Percentiles rank a stretch among this genome's conserved stretches.
Conservation (phyloP, 305 asterid genomes). For the Coffea humblotiana region DNA sequence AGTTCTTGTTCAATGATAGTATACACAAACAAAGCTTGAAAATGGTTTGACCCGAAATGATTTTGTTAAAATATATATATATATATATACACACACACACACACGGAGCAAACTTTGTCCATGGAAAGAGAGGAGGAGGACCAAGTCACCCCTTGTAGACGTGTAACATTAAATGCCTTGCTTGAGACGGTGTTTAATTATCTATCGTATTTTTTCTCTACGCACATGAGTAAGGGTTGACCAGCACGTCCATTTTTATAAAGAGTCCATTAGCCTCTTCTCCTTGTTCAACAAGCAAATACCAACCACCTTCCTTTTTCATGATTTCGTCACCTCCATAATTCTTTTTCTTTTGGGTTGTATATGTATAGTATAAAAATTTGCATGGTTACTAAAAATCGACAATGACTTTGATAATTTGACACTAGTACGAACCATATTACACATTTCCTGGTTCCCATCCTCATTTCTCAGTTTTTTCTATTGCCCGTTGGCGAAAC, state of each 20-base stretch:
- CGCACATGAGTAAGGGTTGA: not conserved
- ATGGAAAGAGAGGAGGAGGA: not conserved
- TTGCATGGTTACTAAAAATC: not conserved
- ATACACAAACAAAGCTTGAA: not conserved
- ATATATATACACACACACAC: not conserved
- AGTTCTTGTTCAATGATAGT: too few species aligned
- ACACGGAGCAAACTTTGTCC: too few species aligned
- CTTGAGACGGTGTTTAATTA: not conserved
- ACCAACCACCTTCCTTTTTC: not conserved
- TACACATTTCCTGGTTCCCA: not conserved
- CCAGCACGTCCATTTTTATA: not conserved
- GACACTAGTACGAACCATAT: not conserved
- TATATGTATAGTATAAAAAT: not conserved
- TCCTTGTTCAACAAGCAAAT: constrained; percentile 16
- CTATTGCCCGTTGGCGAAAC: not conserved
- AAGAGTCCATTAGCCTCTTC: not conserved
- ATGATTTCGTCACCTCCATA: constrained; percentile 3
- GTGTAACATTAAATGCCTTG: not conserved
- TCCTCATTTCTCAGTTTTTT: not conserved
- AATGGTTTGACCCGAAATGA: not conserved
- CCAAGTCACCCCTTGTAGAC: not conserved
- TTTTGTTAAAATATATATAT: too few species aligned
- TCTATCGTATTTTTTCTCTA: too few species aligned
- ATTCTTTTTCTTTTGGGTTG: not conserved
- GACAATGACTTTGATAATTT: not conserved